Base-by-base conservation (phyloP, 257 asterid genomes). In the Osmanthus fragrans region DNA sequence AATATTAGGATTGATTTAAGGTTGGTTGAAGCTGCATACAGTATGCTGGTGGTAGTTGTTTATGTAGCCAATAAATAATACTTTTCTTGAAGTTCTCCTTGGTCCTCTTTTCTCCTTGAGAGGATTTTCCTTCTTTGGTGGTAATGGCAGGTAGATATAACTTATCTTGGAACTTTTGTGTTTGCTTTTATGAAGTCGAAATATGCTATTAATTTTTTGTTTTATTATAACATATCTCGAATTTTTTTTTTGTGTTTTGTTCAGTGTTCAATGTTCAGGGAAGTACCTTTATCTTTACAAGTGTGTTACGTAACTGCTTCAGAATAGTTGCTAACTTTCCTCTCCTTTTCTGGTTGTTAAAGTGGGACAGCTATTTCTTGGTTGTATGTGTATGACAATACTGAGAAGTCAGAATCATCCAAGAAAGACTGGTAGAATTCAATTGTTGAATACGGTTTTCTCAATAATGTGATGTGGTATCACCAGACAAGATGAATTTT, bases 1-100 rank as follows among this genome's bases (percentile, higher is more conserved):
- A 72, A 74, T 76, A 74, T 76, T 83, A 83, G 84, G 83, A 16
- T 56, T 58, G 78, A 73, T 76, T 71, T 81, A 76, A 77, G 81
- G 85, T 77, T 79, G 49, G 81, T 11, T 77, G 82, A 63, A 81
- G 83, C 84, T 80, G 83, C 88, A 83, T 85, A 77, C 84, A 71
- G 39, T 45, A 71, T 54, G 47, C 84, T 76, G 82, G 74, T 78
- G 73, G 77, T 76, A 27, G 33, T 81, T 83, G 79, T 82, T 74
- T 71, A 47, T 75, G 82, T 76, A 71, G 32, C 76, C 39, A 36
- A 34, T 82, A n/a, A 64, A 72, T 82, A 13, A 37, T 77, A 39
- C 84, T 73, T 70, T 76, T 78, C 25, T 63, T 58, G 42, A 19
- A 78, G 70, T 64, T 74, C 5, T 67, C 49, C 75, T 63, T 67